Evolutionary conservation across 371 early-diverging fungal genomes (phyloP), one percentile per base, ranked within the genome.

Genomic region (Saksenaea vasiformis): DNA sequence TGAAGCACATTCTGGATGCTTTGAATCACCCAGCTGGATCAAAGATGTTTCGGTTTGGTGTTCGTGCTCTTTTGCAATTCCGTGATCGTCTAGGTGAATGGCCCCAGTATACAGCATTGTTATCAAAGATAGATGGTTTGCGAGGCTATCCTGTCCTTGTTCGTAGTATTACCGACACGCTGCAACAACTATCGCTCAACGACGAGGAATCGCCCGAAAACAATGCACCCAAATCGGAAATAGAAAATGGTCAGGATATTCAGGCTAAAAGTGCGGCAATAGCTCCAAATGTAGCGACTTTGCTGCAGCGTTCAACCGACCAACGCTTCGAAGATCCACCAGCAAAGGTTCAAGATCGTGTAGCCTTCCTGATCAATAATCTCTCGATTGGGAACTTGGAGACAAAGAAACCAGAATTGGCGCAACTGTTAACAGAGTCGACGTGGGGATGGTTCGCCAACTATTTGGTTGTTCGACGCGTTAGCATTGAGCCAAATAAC

Each of bases 281-380:
- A 24, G 76, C 76, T 17, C 54, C 54, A 24, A 71, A 71, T 31
- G 74, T 71, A 3, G 53, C 69, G 1, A 69, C 67, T 1, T 61
- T 74, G 24, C 44, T 71, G 27, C 56, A 68, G 27, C 62, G 61
- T 27, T 51, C 66, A 1, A 34, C 61, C 1, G 65, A 64, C 14
- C 62, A 56, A 54, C 53, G 66, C 8, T 80, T 79, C 51, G 82
- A 83, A 5, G 76, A 80, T 28, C 92, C 98, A 0, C 67, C 82
- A 24, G 91, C 92, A 60, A 83, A 83, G 17, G 77, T 90, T 1
- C 91, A 93, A 71, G 98, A 98, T 68, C 92, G 93, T 73, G 89
- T 98, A 17, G 85, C 96, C 11, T 98, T 98, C 75, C 90, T 94
- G 27, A 87, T 98, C 76, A 98, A 98, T 82, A 98, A 98, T 66